Evolutionary conservation across 1,284 basidiomycete genomes (phyloP).

Genomic region (Sanghuangporus weigelae): DNA sequence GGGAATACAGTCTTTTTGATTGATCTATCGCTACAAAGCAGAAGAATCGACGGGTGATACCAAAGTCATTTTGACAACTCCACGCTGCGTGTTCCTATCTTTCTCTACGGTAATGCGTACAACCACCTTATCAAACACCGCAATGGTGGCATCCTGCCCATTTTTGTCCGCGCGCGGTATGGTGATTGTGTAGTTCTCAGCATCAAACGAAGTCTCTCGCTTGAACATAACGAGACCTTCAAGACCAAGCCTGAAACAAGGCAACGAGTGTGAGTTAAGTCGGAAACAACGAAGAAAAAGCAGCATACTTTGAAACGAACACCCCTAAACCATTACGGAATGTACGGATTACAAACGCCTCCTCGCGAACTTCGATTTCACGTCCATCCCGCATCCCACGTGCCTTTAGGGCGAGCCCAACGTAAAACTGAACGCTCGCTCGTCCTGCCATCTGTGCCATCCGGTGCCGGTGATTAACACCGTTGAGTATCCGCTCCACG

Average conservation of each 20-base stretch:
- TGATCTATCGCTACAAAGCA: background rate
- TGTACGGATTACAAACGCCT: slow-evolving; percentile 92
- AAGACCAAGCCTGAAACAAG: slow-evolving; percentile 68
- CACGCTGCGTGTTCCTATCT: slow-evolving; percentile 91
- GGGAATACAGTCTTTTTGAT: background rate
- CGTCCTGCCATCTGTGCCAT: slow-evolving; percentile 97
- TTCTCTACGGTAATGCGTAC: slow-evolving; percentile 92
- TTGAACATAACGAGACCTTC: slow-evolving; percentile 95
- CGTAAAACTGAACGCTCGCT: slow-evolving; percentile 96
- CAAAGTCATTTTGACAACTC: slow-evolving; percentile 86
- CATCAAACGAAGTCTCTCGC: slow-evolving; percentile 83
- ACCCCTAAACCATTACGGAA: slow-evolving; percentile 96
- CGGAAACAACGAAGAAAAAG: background rate
- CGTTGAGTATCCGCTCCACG: slow-evolving; percentile 83
- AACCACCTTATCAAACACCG: slow-evolving; percentile 89
- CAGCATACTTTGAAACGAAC: slow-evolving; percentile 85
- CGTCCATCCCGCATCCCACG: slow-evolving; percentile 44
- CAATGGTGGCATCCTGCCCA: slow-evolving; percentile 51
- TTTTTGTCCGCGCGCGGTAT: slow-evolving; percentile 41
- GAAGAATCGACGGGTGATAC: slow-evolving; percentile 64
- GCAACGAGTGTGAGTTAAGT: background rate
- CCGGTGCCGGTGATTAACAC: slow-evolving; percentile 90
- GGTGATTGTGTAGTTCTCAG: slow-evolving; percentile 84
- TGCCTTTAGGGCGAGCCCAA: slow-evolving; percentile 85
- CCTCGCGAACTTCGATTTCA: slow-evolving; percentile 57